Conservation (phyloP, 2,329 filamentous ascomycete genomes). For the Pezicula carpinea region DNA sequence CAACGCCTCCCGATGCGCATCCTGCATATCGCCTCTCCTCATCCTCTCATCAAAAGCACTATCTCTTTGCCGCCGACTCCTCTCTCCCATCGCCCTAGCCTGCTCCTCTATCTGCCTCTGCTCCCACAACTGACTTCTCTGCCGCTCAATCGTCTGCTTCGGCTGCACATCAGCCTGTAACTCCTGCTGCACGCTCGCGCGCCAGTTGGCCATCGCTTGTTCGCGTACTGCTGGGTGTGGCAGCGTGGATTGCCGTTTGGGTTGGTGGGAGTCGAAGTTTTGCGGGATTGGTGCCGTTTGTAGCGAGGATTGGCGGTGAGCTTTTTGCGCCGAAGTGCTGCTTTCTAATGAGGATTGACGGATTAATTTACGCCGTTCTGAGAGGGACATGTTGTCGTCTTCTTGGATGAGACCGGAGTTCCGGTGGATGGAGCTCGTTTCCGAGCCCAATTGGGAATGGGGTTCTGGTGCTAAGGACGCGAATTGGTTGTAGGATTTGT, state of each 20-base stretch:
- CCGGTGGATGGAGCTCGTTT: slow-evolving; percentile 20
- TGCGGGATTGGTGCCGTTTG: slow-evolving; percentile 8
- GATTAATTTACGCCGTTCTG: slow-evolving; percentile 59
- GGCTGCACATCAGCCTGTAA: slow-evolving; percentile 36
- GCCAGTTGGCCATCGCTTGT: slow-evolving; percentile 61
- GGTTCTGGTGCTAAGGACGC: slow-evolving; percentile 20
- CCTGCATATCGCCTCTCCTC: slow-evolving; percentile 69
- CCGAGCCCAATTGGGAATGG: slow-evolving; percentile 30
- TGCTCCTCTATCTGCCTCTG: slow-evolving; percentile 53
- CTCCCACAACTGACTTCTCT: slow-evolving; percentile 51
- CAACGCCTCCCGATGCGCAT: slow-evolving; percentile 75
- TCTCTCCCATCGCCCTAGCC: slow-evolving; percentile 50
- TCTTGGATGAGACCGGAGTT: slow-evolving; percentile 35
- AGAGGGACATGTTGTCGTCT: slow-evolving; percentile 66
- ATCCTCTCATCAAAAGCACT: slow-evolving; percentile 69
- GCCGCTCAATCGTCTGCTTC: slow-evolving; percentile 43
- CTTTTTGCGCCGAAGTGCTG: slow-evolving; percentile 3
- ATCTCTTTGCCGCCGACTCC: slow-evolving; percentile 54
- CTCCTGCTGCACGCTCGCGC: slow-evolving; percentile 60
- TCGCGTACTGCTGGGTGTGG: slow-evolving; percentile 44
- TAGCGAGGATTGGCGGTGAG: slow-evolving; percentile 22
- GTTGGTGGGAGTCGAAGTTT: slow-evolving; percentile 52
- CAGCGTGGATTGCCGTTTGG: slow-evolving; percentile 41
- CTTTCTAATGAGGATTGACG: slow-evolving; percentile 28
- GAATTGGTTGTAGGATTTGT: slow-evolving; percentile 17